Base-by-base conservation (phyloP, 148 eudicot species). In the Spergularia bocconei region DNA sequence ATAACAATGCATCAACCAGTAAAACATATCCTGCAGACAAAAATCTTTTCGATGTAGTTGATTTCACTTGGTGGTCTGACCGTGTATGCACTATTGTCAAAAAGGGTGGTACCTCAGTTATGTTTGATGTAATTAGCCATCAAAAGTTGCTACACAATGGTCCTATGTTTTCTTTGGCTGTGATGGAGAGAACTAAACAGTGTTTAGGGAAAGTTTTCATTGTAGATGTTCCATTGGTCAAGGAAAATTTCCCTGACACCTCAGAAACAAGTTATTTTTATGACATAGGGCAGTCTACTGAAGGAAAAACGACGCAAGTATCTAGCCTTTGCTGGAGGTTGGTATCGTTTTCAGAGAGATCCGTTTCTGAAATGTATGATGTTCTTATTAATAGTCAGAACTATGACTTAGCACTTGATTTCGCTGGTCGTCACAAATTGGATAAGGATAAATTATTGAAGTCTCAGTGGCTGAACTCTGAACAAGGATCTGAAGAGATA, bases 1-100 rank as follows among this genome's bases (percentile, higher is more conserved):
- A 75, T 25, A 72, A 81, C 70, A 75, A 77, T 56, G 67, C 50
- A 56, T 38, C 67, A 51, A 52, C 64, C 59, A 64, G 29, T 67
- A 75, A 76, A 51, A 38, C 56, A 63, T 77, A 81, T 76, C 67
- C 79, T 62, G 75, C 61, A 39, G 78, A 78, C 61, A 80, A 15
- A 44, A 81, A 82, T 80, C 70, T 62, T 29, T 70, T 91, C 25
- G 71, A 88, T 73, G 61, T 89, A 55, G 64, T 84, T 54, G 98
- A 95, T 87, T 90, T 95, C 78, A 83, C 93, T 77, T 95, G 98
- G 98, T 95, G 98, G 98, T 84, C 96, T 82, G 91, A 89, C 72
- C 77, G 73, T 67, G 83, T 90, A 29, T 86, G 93, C 80, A 81
- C 76, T 53, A 72, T 95, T 76, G 91, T 84, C 65, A 81, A 81